These are phyloP conservation scores for Petasospora rhodanensis DNA, from an alignment of 1,139 yeast genomes.

Conservation along the genomic window DNA sequence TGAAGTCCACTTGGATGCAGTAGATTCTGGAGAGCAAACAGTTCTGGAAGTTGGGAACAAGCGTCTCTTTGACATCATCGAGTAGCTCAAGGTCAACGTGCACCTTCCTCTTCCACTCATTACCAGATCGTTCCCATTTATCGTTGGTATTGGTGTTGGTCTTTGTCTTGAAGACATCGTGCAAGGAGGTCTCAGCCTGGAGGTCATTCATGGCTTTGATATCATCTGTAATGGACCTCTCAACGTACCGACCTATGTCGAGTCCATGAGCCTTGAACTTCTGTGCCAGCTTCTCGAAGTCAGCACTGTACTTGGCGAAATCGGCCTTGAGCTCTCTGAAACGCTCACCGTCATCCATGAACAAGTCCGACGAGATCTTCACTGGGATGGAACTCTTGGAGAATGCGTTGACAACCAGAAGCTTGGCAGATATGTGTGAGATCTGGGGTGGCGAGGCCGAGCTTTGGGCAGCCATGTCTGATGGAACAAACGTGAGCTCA, in stretches of 20 bases:
- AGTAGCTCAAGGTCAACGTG: slow-evolving; percentile 27
- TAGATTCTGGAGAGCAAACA: slow-evolving; percentile 52
- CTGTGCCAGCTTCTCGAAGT: neutral
- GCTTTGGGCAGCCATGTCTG: no score
- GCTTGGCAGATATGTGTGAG: slow-evolving; percentile 10
- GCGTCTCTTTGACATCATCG: slow-evolving; percentile 33
- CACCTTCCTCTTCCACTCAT: slow-evolving; percentile 12
- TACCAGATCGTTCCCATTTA: no score
- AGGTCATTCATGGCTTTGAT: slow-evolving; percentile 21
- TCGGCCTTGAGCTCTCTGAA: slow-evolving; percentile 11
- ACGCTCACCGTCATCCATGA: slow-evolving; percentile 11
- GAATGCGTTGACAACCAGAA: slow-evolving; percentile 22
- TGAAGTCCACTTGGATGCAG: slow-evolving; percentile 32
- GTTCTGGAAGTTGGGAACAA: slow-evolving; percentile 55
- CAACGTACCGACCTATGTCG: slow-evolving; percentile 11
- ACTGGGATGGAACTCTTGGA: slow-evolving; percentile 25
- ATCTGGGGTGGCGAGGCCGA: slow-evolving; percentile 17
- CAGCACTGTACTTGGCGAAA: neutral
- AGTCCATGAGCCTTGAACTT: slow-evolving; percentile 9
- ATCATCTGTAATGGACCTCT: slow-evolving; percentile 14
- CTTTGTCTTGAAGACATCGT: slow-evolving; percentile 5
- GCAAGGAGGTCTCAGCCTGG: slow-evolving; percentile 8
- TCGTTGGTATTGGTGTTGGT: slow-evolving; percentile 1
- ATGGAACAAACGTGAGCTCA: slow-evolving; percentile 7
- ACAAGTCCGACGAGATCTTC: slow-evolving; percentile 22